These are phyloP conservation scores for Chlorella sp. DNA, from an alignment of 139 green algal genomes.

Conservation along the genomic window DNA sequence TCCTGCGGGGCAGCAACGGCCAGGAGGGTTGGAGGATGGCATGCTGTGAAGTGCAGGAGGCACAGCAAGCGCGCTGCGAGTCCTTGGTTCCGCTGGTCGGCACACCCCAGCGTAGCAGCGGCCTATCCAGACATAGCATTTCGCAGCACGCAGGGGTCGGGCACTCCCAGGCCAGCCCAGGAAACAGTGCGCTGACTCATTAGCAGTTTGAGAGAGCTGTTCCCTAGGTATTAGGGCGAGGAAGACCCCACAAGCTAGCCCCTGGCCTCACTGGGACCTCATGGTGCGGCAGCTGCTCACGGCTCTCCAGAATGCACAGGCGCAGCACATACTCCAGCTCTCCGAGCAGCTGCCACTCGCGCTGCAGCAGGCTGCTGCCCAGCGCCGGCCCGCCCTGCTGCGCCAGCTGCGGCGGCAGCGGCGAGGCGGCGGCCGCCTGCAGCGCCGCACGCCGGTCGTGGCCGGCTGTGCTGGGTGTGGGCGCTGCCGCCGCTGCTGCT, in stretches of 20 bases:
- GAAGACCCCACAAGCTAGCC: no score
- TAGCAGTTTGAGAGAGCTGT: no score
- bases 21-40: background rate
- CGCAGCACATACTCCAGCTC: constrained; percentile 25
- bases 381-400: background rate
- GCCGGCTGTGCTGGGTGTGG: background rate
- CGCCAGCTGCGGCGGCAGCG: background rate
- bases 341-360: constrained; percentile 15
- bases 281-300: constrained; percentile 12
- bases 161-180: background rate
- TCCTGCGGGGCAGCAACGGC: background rate
- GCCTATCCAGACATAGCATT: no score
- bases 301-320: constrained; percentile 11
- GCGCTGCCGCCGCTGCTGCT: background rate
- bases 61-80: no score
- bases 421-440: background rate
- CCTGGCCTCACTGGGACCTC: background rate
- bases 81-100: no score
- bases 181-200: no score
- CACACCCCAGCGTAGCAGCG: no score
- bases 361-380: background rate
- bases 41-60: no score
- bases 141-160: no score
- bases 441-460: background rate
- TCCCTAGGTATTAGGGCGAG: no score